Evolutionary conservation across 2,329 filamentous ascomycete genomes (phyloP).

Genomic region (Xylaria sp.): DNA sequence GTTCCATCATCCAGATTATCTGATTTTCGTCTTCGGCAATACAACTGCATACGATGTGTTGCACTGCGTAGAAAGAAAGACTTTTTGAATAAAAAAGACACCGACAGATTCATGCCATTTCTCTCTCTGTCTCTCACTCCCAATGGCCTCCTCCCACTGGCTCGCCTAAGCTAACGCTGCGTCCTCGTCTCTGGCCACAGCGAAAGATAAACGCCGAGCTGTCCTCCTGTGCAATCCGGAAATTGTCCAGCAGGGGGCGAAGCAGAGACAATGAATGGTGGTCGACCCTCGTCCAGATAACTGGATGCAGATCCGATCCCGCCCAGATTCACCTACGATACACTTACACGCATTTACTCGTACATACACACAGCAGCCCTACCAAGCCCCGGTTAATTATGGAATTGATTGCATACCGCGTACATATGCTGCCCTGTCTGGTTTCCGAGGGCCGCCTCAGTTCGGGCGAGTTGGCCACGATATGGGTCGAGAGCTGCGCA

Average conservation of each 20-base stretch:
- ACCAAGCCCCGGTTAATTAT: not conserved
- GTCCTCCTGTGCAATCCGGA: slow-evolving; percentile 11
- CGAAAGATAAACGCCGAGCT: slow-evolving; percentile 4
- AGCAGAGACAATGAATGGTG: not conserved
- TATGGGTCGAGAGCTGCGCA: too few species aligned
- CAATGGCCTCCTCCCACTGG: not conserved
- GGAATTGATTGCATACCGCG: not conserved
- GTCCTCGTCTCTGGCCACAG: not conserved
- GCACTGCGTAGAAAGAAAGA: slow-evolving; percentile 2
- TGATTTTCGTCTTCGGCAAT: slow-evolving; percentile 12
- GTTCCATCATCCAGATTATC: not conserved
- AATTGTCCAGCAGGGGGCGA: slow-evolving; percentile 10
- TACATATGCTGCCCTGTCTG: not conserved
- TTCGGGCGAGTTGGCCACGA: too few species aligned
- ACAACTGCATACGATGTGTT: slow-evolving; percentile 11
- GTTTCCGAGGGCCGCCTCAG: not conserved
- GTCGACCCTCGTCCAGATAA: slow-evolving; percentile 2
- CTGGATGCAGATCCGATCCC: slow-evolving; percentile 17
- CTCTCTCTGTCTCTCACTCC: too few species aligned
- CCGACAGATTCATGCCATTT: slow-evolving; percentile 1
- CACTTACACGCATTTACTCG: not conserved
- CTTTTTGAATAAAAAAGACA: not conserved
- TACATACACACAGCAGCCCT: not conserved
- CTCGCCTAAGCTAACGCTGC: not conserved
- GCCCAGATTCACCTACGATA: not conserved